Conservation (phyloP, 2,329 filamentous ascomycete genomes). For the Aspergillus sp. region DNA sequence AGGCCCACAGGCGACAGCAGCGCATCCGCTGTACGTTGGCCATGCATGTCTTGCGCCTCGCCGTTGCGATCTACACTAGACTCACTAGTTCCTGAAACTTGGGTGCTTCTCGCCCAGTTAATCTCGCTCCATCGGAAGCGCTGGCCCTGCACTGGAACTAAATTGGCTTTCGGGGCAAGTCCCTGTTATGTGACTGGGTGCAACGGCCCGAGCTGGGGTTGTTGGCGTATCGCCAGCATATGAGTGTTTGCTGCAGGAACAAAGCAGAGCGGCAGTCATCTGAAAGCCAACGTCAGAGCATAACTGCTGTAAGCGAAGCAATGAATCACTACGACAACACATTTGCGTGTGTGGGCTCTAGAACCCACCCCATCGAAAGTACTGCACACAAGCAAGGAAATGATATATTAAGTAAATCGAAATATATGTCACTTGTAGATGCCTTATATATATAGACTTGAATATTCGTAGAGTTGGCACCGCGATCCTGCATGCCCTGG, state of each 20-base stretch:
- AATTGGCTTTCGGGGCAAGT: not conserved
- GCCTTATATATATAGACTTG: not conserved
- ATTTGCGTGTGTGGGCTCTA: not conserved
- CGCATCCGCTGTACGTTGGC: not conserved
- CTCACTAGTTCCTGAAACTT: slow-evolving; percentile 11
- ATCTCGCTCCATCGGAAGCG: slow-evolving; percentile 2
- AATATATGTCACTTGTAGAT: not conserved
- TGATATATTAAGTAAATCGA: not conserved
- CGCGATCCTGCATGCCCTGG: not conserved
- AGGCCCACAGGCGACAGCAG: not conserved
- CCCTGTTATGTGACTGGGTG: slow-evolving; percentile 2
- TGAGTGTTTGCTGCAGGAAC: not conserved
- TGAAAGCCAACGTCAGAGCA: not conserved
- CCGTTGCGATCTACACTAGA: slow-evolving; percentile 10
- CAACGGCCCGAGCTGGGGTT: not conserved
- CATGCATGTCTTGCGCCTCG: slow-evolving; percentile 7
- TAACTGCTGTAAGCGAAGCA: not conserved
- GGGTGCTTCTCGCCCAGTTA: slow-evolving; percentile 1
- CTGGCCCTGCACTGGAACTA: slow-evolving; percentile 3
- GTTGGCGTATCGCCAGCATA: not conserved
- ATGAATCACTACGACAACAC: slow-evolving; percentile 5
- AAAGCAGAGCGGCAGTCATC: not conserved
- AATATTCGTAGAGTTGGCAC: not conserved
- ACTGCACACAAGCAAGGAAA: not conserved
- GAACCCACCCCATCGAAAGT: not conserved